Conservation (phyloP, 768 basidiomycete species). For the Hemileccinum impolitum region DNA sequence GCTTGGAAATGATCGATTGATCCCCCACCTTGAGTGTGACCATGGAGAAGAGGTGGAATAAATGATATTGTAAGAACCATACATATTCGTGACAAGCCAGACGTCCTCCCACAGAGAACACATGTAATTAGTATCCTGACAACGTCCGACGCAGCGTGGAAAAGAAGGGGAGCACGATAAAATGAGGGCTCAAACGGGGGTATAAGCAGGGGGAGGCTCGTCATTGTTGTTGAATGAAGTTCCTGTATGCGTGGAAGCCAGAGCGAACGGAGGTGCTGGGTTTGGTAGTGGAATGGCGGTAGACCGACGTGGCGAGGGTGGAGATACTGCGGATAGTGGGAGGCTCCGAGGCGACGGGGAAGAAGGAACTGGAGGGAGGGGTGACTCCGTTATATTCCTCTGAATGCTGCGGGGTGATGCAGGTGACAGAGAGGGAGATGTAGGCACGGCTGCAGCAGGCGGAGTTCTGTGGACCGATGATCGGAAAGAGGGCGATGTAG, state of each 20-base stretch:
- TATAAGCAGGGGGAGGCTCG: slow-evolving; percentile 29
- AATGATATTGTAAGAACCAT: slow-evolving; percentile 2
- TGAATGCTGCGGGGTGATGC: background rate
- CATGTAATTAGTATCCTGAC: background rate
- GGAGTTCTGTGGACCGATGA: slow-evolving; percentile 1
- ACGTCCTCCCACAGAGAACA: background rate
- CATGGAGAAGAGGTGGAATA: background rate
- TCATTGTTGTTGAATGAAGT: background rate
- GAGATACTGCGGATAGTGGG: background rate
- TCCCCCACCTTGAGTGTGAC: background rate
- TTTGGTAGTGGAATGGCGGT: background rate
- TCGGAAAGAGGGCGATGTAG: background rate
- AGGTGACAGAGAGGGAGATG: background rate
- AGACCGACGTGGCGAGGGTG: background rate
- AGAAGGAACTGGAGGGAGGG: background rate
- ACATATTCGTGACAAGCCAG: slow-evolving; percentile 1
- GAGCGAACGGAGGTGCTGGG: background rate
- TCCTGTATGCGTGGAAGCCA: slow-evolving; percentile 14
- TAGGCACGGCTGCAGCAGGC: background rate
- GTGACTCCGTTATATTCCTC: background rate
- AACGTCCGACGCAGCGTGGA: background rate
- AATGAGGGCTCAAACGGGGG: slow-evolving; percentile 11
- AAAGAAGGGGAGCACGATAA: background rate
- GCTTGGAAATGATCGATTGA: background rate
- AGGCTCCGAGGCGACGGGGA: background rate